Base-by-base conservation (phyloP, 139 green algal species). In the Diplosphaera chodatii region DNA sequence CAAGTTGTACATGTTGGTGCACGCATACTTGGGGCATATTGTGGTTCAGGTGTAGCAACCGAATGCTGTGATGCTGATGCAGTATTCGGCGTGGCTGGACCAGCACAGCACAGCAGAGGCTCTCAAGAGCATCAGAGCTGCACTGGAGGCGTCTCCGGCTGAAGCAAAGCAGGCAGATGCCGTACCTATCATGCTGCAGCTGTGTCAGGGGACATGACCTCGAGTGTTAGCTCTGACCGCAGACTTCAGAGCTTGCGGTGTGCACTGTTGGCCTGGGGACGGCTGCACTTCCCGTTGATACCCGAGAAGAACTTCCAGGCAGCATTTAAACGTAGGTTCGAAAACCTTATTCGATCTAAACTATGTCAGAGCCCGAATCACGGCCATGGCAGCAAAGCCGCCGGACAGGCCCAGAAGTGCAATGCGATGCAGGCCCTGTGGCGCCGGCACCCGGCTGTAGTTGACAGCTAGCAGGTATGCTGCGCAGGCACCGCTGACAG, bases 61-160 rank as follows among this genome's bases (percentile, higher is more conserved):
- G n/a, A n/a, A n/a, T n/a, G n/a, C 6, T 70, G 32, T 55, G 13
- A 23, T 23, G 33, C n/a, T n/a, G n/a, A 25, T 74, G 68, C 89
- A 97, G 89, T 98, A 96, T 81, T 97, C 91, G 0, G 69, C 91
- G 8, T 98, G 94, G 94, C 81, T 98, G 71, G 94, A 98, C 75
- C 78, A 86, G 64, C 91, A 97, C 78, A 85, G 72, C 27, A 64
- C 70, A 29, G 71, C 69, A 25, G 88, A 93, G 48, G 78, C 74
- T 16, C 28, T 80, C 48, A 74, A 65, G 68, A 79, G 70, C 68
- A 72, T 86, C 40, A 67, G 70, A 15, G 41, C 32, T 0, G 78
- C 79, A 10, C 33, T 88, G 40, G 73, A 67, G 18, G 82, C 77
- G 3, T 72, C 70, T 4, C 72, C n/a, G n/a, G n/a, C 59, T 5